Conservation (phyloP, 148 eudicot genomes). For the Rhododendron molle region DNA sequence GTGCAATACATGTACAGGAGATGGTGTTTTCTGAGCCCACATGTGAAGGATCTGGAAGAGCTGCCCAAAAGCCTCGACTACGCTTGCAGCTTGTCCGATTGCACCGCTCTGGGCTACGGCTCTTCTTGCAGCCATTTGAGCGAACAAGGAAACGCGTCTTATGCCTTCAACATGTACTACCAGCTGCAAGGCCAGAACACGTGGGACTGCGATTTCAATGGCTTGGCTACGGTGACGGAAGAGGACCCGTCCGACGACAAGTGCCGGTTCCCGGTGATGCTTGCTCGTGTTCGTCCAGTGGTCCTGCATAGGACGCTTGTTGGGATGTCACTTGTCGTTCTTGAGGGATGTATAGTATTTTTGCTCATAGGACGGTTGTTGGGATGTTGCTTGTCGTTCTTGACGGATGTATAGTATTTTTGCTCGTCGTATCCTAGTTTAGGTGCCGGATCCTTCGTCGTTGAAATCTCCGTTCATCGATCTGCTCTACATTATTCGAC, state of each 20-base stretch:
- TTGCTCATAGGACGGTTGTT: too few species aligned
- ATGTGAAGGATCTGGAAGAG: slow-evolving; percentile 21
- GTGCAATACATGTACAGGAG: slow-evolving; percentile 54
- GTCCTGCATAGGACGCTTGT: slow-evolving; percentile 28
- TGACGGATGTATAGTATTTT: slow-evolving; percentile 19
- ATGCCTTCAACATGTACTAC: slow-evolving; percentile 94
- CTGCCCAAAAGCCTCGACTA: slow-evolving; percentile 58
- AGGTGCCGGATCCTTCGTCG: background rate
- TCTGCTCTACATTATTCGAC: background rate
- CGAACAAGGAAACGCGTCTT: slow-evolving; percentile 66
- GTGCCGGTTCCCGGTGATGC: slow-evolving; percentile 77
- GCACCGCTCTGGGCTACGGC: slow-evolving; percentile 85
- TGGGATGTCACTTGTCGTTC: slow-evolving; percentile 32
- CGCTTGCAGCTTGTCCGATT: slow-evolving; percentile 89
- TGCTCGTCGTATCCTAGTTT: slow-evolving; percentile 48
- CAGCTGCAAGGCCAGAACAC: slow-evolving; percentile 62
- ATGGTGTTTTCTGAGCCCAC: slow-evolving; percentile 82
- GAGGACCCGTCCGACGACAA: slow-evolving; percentile 63
- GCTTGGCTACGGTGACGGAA: slow-evolving; percentile 57
- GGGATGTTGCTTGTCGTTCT: too few species aligned
- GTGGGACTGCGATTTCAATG: slow-evolving; percentile 85
- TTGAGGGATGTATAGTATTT: slow-evolving; percentile 36
- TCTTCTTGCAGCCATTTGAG: slow-evolving; percentile 70
- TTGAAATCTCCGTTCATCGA: background rate
- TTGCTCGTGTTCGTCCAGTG: slow-evolving; percentile 49